These are phyloP conservation scores for Daedalea quercina DNA, from an alignment of 768 basidiomycete genomes.

Conservation along the genomic window DNA sequence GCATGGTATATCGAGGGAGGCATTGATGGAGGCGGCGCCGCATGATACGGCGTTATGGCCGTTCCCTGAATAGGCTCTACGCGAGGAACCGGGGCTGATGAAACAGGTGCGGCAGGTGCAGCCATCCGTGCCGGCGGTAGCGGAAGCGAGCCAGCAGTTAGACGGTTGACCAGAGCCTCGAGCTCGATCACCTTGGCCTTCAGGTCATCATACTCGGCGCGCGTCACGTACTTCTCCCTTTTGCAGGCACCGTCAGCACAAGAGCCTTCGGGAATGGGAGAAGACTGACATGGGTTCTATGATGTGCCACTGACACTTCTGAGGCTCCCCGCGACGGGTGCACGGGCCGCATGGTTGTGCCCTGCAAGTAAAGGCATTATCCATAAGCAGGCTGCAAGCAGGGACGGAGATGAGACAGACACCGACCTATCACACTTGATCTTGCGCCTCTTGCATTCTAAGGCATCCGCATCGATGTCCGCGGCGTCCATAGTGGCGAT, in stretches of 20 bases:
- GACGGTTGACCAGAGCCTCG: conserved; percentile 42
- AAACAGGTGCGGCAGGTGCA: conserved; percentile 15
- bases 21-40: neutral
- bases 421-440: conserved; percentile 81
- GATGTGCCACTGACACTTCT: conserved; percentile 78
- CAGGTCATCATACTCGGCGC: conserved; percentile 72
- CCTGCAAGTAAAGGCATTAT: conserved; percentile 34
- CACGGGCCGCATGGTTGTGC: conserved; percentile 80
- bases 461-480: conserved; percentile 1
- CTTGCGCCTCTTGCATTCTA: conserved; percentile 83
- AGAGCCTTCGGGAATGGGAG: conserved; percentile 5
- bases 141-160: conserved; percentile 14
- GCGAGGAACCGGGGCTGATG: conserved; percentile 13
- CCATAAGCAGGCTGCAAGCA: conserved; percentile 9
- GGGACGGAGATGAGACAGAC: conserved; percentile 12
- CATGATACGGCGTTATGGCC: conserved; percentile 18
- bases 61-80: conserved; percentile 18
- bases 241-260: neutral
- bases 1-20: conserved; percentile 1
- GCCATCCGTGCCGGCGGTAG: conserved; percentile 15
- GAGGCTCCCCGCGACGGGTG: conserved; percentile 70
- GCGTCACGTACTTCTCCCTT: conserved; percentile 78
- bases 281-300: conserved; percentile 70
- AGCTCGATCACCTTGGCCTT: conserved; percentile 58
- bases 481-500: conserved; percentile 1